These are phyloP conservation scores for Debaryomycetaceae sp. DNA, from an alignment of 1,139 yeast genomes.

Conservation along the genomic window DNA sequence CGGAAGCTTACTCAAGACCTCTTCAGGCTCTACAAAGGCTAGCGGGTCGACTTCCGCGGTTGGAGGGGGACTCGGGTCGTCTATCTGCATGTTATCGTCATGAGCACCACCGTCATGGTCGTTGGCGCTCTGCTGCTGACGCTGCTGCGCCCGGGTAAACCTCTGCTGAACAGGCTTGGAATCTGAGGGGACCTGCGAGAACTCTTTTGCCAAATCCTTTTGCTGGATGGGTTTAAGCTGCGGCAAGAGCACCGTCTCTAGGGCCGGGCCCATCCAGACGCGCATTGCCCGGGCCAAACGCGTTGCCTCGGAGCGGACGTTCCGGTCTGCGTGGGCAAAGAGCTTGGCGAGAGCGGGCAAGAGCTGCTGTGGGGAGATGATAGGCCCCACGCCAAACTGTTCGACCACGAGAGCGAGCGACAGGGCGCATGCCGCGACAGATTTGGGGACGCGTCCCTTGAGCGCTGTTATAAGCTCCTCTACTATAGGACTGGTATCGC, in stretches of 20 bases:
- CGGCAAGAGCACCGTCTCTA: slow-evolving; percentile 51
- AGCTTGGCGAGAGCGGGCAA: slow-evolving; percentile 54
- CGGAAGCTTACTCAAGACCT: slow-evolving; percentile 59
- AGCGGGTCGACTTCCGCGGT: slow-evolving; percentile 20
- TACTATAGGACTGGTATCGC: slow-evolving; percentile 53
- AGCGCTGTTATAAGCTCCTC: slow-evolving; percentile 59
- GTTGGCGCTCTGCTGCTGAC: slow-evolving; percentile 9
- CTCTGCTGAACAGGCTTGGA: slow-evolving; percentile 48
- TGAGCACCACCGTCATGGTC: slow-evolving; percentile 9
- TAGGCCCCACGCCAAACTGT: slow-evolving; percentile 58
- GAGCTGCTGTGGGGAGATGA: slow-evolving; percentile 46
- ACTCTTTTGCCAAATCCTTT: slow-evolving; percentile 65
- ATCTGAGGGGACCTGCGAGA: slow-evolving; percentile 39
- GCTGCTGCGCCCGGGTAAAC: slow-evolving; percentile 40
- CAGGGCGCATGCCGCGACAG: slow-evolving; percentile 57
- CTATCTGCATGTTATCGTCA: slow-evolving; percentile 32
- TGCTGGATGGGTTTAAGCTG: slow-evolving; percentile 87
- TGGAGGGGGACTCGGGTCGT: slow-evolving; percentile 3
- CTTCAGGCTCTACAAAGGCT: slow-evolving; percentile 36
- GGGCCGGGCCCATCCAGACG: slow-evolving; percentile 64
- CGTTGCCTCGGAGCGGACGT: slow-evolving; percentile 74
- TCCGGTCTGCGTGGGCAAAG: slow-evolving; percentile 80
- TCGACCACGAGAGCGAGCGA: slow-evolving; percentile 48
- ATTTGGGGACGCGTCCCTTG: slow-evolving; percentile 61
- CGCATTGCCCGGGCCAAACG: slow-evolving; percentile 60